These are phyloP conservation scores for Rhododendron ovatum DNA, from an alignment of 148 eudicot genomes.

Conservation along the genomic window DNA sequence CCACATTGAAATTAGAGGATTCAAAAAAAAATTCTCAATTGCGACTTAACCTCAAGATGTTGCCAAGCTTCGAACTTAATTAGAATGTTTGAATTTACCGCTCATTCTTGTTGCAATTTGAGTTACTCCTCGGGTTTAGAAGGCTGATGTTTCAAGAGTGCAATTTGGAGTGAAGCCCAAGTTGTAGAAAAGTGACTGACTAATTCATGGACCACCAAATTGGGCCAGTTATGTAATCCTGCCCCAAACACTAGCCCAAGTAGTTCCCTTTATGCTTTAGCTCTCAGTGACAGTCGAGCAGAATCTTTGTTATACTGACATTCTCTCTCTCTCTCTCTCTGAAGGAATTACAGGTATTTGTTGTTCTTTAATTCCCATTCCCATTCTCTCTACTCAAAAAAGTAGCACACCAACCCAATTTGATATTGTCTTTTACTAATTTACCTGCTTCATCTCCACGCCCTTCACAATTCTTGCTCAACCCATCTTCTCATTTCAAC, in stretches of 20 bases:
- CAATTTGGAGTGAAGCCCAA: not conserved
- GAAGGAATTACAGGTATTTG: not conserved
- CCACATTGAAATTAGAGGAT: too few relatives aligned
- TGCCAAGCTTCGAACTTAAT: not conserved
- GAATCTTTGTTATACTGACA: not conserved
- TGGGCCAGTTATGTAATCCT: not conserved
- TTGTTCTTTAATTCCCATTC: not conserved
- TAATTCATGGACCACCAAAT: not conserved
- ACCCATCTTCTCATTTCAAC: not conserved
- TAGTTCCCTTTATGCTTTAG: not conserved
- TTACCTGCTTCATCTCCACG: slow-evolving; percentile 3
- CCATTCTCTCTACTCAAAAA: not conserved
- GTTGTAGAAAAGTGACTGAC: not conserved
- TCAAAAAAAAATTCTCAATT: not conserved
- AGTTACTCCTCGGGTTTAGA: not conserved
- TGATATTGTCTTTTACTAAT: not conserved
- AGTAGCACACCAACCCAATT: not conserved
- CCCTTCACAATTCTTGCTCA: not conserved
- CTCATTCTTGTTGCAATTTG: too few relatives aligned
- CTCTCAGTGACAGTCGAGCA: not conserved
- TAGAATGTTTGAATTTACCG: not conserved
- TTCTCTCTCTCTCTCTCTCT: not conserved
- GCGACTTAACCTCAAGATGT: not conserved
- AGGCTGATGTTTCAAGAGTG: not conserved
- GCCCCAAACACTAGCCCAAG: not conserved